phyloP scores from a whole-genome alignment of 108 stramenopile species.

The Pseudonitzschia delicatissima region DNA sequence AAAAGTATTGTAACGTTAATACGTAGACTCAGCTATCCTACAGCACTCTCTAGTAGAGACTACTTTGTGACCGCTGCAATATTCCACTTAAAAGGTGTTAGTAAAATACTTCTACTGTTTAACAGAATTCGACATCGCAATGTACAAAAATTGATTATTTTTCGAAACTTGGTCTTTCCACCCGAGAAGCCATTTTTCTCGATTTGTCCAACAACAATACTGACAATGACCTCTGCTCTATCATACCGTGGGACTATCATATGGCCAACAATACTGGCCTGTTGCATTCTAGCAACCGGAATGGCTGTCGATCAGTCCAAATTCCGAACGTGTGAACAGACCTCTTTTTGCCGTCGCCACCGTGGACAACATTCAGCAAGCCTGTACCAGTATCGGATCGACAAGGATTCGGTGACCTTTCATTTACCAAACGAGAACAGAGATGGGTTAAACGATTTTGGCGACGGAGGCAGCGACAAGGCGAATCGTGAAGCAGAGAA shows the following conservation, averaged over 20 bases:
- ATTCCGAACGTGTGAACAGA: conserved; percentile 96
- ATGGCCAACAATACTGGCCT: neutral
- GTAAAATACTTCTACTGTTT: no score
- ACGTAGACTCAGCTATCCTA: no score
- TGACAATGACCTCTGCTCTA: neutral
- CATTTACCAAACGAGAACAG: conserved; percentile 28
- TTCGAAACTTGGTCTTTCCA: no score
- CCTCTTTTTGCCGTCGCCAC: conserved; percentile 96
- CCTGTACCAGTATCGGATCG: conserved; percentile 61
- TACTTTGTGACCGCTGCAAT: no score
- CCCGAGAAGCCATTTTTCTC: no score
- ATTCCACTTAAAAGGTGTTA: no score
- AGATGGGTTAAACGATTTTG: neutral
- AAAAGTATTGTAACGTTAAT: no score
- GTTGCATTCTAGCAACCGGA: neutral
- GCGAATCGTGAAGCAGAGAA: conserved; percentile 2
- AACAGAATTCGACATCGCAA: no score
- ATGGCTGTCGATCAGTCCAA: conserved; percentile 94
- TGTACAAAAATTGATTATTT: no score
- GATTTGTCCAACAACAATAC: neutral
- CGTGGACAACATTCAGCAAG: conserved; percentile 53
- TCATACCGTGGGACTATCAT: neutral
- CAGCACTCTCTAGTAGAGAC: no score
- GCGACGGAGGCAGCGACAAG: neutral
- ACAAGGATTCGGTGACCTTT: conserved; percentile 53